Evolutionary conservation across 257 asterid genomes (phyloP), one percentile per base, ranked within the genome.

Genomic region (Schizonepeta tenuifolia): DNA sequence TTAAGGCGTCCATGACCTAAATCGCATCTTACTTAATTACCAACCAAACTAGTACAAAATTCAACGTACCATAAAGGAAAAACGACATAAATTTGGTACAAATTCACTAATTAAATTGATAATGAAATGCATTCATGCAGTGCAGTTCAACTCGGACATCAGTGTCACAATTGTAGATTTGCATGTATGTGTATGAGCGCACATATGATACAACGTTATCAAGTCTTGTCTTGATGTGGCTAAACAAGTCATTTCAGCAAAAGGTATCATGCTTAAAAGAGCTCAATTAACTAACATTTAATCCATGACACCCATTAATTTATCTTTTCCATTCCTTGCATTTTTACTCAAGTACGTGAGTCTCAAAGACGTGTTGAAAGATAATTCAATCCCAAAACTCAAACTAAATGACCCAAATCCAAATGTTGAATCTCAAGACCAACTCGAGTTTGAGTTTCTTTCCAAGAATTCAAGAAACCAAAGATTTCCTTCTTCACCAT

Each of bases 301-400:
- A 43, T 12, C 15, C n/a, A 43, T 13, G n/a, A n/a, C n/a, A 13
- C 14, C n/a, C 17, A 44, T 11, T 5, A 51, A 8, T 51, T 9
- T 18, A 28, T 9, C 6, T 18, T 47, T 5, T 47, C 54, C 4
- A 31, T 4, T 5, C 17, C 7, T 47, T n/a, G 20, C 18, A 47
- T 15, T 15, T 24, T 47, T 14, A 40, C 41, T 36, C 64, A 38
- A 40, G 20, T 72, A 72, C 6, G 55, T 72, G 4, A 61, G 77
- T 9, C 65, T 72, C 7, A 49, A 46, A 20, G 76, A 72, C 10
- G 40, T 72, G 18, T 2, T 72, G 55, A 22, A 49, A 35, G 35
- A 44, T 13, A 5, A 12, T 3, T 14, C 76, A 20, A 47, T 57
- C 57, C 54, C 56, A 47, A 28, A 51, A 35, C 40, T 67, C 49